Base-by-base conservation (phyloP, 805 yeast species). In the Candida chauliodis region DNA sequence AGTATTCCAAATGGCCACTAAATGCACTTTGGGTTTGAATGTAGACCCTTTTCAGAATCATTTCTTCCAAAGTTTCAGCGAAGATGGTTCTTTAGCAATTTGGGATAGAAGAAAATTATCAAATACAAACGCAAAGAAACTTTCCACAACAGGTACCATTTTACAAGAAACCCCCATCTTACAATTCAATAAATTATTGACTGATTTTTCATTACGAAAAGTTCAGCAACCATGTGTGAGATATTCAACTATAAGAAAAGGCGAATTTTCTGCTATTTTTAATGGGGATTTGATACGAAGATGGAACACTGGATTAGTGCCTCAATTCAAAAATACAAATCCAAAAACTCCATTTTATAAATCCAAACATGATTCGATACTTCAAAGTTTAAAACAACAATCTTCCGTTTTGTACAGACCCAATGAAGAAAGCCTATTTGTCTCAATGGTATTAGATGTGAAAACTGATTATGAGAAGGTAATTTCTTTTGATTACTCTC, bases 401-500 rank as follows among this genome's bases (percentile, higher is more conserved):
- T 50, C 71, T 6, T 42, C 56, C 1, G 65, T 62, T 34, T 51
- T 65, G 29, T 67, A 66, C 40, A 56, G 55, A n/a, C 61, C 64
- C 8, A 61, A 58, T 5, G 66, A 67, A 15, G 87, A 84, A 27
- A 70, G 81, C 3, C 56, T 84, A 23, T 88, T 87, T 58, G 89
- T 87, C 1, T 75, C 93, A 0, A 69, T 77, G 26, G 96, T 88
- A 2, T 69, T 77, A 33, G 95, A 88, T 55, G 76, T 78, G 8
- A 76, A 75, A 42, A 81, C 95, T 0, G 84, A 82, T 38, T 80
- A 75, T 50, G 95, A 89, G 47, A 73, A 90, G 48, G 95, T 89
- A 1, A 79, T 84, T 1, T 81, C 95, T 0, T 89, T 83, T 60
- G 96, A 89, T 56, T 89, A 88, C 55, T 76, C 81, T n/a, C 79